phyloP scores from a whole-genome alignment of 345 rosid species.

The Dipteronia sinensis region DNA sequence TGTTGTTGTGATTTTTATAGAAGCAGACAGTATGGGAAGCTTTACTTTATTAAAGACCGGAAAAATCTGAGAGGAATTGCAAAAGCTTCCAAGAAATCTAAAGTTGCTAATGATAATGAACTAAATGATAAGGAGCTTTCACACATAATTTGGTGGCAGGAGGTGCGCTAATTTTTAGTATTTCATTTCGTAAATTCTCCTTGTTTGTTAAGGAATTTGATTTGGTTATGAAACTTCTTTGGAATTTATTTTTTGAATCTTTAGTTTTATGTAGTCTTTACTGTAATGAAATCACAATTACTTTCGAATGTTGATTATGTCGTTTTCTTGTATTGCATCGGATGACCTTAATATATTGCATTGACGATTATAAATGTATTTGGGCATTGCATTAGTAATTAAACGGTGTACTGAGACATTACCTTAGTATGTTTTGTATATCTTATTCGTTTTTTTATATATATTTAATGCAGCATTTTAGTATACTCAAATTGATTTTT shows the following conservation, averaged over 20 bases:
- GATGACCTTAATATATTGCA: not conserved
- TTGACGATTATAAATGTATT: not conserved
- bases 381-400: not conserved
- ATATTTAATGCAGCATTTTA: not conserved
- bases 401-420: not conserved
- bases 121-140: constrained; percentile 67
- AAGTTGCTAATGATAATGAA: constrained; percentile 36
- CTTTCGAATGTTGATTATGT: not conserved
- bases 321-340: not conserved
- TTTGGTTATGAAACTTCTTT: not conserved
- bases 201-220: not conserved
- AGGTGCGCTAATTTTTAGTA: constrained; percentile 45
- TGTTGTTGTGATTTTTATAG: constrained; percentile 23
- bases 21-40: constrained; percentile 37
- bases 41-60: constrained; percentile 51
- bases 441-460: no score
- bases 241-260: not conserved
- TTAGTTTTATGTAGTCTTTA: not conserved
- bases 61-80: constrained; percentile 45
- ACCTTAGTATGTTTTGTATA: not conserved
- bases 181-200: not conserved
- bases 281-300: not conserved
- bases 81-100: constrained; percentile 54
- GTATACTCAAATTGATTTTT: not conserved
- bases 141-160: constrained; percentile 88